Evolutionary conservation across 306 rosid species (phyloP), one percentile per base, ranked within the genome.

Genomic region (Styphnolobium japonicum): DNA sequence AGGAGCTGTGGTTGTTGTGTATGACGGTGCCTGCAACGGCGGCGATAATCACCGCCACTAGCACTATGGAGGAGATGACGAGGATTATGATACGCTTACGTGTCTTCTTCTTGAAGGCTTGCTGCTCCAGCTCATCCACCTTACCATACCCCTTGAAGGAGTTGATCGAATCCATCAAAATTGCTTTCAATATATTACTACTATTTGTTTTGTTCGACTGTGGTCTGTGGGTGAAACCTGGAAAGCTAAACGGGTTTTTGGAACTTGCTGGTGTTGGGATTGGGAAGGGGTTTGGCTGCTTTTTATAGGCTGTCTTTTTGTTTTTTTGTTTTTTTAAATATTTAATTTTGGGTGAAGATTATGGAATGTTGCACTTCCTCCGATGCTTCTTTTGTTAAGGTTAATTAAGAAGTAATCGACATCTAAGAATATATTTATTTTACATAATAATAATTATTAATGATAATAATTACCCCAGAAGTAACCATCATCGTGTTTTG

Each of bases 141-240:
- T 92, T 90, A 79, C 92, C 98, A 10, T 95, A 92, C 18, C 98
- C 98, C 74, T 92, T 92, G 85, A 95, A 91, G 80, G 98, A 95
- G 53, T 88, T 72, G 45, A 87, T 84, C 0, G 96, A 76, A 53
- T 92, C 96, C 98, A 92, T 91, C n/a, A n/a, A n/a, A 0, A 15
- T 40, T n/a, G n/a, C n/a, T n/a, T n/a, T n/a, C n/a, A n/a, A n/a
- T n/a, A n/a, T n/a, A n/a, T n/a, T n/a, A n/a, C n/a, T n/a, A n/a
- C n/a, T n/a, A n/a, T n/a, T n/a, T n/a, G n/a, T n/a, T n/a, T n/a
- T n/a, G n/a, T n/a, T n/a, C n/a, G n/a, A n/a, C n/a, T n/a, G n/a
- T n/a, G n/a, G n/a, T n/a, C n/a, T n/a, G n/a, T n/a, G n/a, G n/a
- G n/a, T n/a, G n/a, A n/a, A n/a, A n/a, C n/a, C n/a, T n/a, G n/a